Evolutionary conservation across 306 rosid species (phyloP).

Genomic region (Cyclanthera cordifolia): DNA sequence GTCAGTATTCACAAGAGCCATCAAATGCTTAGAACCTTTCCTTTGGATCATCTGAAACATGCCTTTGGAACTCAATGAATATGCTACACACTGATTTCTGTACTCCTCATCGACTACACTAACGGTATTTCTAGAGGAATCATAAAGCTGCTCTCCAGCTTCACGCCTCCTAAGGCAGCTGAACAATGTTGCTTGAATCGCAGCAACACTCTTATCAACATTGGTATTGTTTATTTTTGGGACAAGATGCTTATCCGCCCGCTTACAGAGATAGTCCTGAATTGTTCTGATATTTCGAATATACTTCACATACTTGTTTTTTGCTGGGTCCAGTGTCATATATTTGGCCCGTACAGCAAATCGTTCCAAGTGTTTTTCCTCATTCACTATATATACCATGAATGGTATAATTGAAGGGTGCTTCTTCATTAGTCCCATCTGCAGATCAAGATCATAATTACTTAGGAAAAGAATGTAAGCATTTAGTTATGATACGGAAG

Average conservation of each 20-base stretch:
- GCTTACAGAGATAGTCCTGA: conserved; percentile 89
- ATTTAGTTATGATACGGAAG: not conserved
- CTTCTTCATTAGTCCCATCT: conserved; percentile 99
- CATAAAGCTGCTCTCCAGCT: conserved; percentile 72
- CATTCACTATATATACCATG: conserved; percentile 82
- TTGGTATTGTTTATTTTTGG: conserved; percentile 96
- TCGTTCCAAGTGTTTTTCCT: conserved; percentile 91
- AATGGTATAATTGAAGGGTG: conserved; percentile 93
- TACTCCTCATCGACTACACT: conserved; percentile 80
- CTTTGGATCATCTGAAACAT: conserved; percentile 95
- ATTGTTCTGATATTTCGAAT: conserved; percentile 88
- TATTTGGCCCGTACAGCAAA: conserved; percentile 98
- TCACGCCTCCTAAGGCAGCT: conserved; percentile 89
- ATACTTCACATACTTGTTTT: conserved; percentile 90
- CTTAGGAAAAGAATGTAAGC: conserved; percentile 2
- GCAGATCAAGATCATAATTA: conserved; percentile 14
- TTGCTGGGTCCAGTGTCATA: conserved; percentile 94
- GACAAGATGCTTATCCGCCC: conserved; percentile 95
- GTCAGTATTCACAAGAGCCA: conserved; percentile 84
- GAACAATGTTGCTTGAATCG: conserved; percentile 92
- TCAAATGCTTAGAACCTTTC: conserved; percentile 68
- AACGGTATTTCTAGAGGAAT: conserved; percentile 61
- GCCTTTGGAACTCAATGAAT: conserved; percentile 84
- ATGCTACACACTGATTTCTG: conserved; percentile 76
- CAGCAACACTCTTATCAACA: conserved; percentile 96